Conservation (phyloP, 345 rosid genomes). For the Reutealis trisperma region DNA sequence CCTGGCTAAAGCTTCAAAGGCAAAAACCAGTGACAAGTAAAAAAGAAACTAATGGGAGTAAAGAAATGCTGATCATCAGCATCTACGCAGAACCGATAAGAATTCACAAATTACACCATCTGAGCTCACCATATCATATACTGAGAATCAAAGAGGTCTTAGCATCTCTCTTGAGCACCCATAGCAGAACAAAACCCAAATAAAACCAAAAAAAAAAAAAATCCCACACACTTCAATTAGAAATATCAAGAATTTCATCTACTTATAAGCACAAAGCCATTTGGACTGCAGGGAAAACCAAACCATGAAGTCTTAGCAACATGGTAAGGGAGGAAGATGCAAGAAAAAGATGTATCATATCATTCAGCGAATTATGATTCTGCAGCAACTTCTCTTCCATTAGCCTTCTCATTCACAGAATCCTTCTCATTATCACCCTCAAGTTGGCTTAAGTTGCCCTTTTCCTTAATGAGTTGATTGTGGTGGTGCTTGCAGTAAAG, state of each 20-base stretch:
- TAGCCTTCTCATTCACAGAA: slow-evolving; percentile 25
- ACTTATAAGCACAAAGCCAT: slow-evolving; percentile 19
- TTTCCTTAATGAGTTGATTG: slow-evolving; percentile 86
- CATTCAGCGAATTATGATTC: slow-evolving; percentile 24
- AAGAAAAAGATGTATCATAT: background rate
- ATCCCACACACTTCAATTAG: slow-evolving; percentile 28
- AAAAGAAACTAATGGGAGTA: no score
- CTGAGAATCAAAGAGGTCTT: slow-evolving; percentile 20
- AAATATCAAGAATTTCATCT: slow-evolving; percentile 12
- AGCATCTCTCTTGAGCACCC: slow-evolving; percentile 25
- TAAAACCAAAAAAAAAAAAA: slow-evolving; percentile 26
- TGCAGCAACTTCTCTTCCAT: slow-evolving; percentile 35
- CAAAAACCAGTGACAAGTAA: background rate
- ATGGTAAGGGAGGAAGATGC: slow-evolving; percentile 7
- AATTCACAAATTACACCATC: slow-evolving; percentile 11
- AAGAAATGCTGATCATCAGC: slow-evolving; percentile 8
- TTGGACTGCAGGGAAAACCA: slow-evolving; percentile 26
- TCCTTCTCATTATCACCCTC: slow-evolving; percentile 66
- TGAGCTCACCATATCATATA: slow-evolving; percentile 1
- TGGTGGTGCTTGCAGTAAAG: slow-evolving; percentile 99
- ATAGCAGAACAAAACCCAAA: slow-evolving; percentile 14
- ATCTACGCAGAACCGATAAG: background rate
- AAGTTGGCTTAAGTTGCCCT: slow-evolving; percentile 94
- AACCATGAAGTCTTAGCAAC: background rate
- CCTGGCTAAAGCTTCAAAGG: no score